Evolutionary conservation across 1,139 yeast genomes (phyloP).

Genomic region (Blastobotrys petasosporus): DNA sequence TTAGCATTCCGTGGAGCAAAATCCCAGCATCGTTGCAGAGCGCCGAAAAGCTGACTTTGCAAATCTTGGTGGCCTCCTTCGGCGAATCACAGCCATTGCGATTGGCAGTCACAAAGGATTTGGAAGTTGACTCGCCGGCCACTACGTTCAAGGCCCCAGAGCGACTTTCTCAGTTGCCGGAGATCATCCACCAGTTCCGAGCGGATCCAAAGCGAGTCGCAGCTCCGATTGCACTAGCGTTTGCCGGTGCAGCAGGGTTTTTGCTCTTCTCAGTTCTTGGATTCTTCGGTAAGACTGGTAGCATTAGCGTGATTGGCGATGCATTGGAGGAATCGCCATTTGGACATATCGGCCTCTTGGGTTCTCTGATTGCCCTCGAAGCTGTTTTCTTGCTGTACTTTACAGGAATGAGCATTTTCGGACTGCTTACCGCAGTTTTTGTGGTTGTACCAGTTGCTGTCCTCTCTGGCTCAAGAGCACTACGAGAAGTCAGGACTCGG

Average conservation of each 20-base stretch:
- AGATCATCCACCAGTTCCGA: slow-evolving; percentile 65
- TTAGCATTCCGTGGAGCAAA: slow-evolving; percentile 26
- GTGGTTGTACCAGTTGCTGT: slow-evolving; percentile 52
- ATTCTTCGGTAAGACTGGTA: slow-evolving; percentile 20
- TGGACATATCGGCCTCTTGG: slow-evolving; percentile 42
- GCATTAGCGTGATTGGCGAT: slow-evolving; percentile 20
- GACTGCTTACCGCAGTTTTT: slow-evolving; percentile 51
- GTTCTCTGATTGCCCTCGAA: slow-evolving; percentile 55
- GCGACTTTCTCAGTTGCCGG: slow-evolving; percentile 46
- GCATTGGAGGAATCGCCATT: slow-evolving; percentile 35
- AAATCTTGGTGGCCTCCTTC: slow-evolving; percentile 25
- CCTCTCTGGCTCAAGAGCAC: slow-evolving; percentile 63
- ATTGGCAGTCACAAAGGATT: slow-evolving; percentile 13
- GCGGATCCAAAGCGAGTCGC: slow-evolving; percentile 51
- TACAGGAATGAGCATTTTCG: slow-evolving; percentile 64
- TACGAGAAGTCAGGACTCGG: slow-evolving; percentile 32
- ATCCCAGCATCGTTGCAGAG: slow-evolving; percentile 28
- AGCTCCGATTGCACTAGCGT: slow-evolving; percentile 48
- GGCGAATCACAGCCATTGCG: slow-evolving; percentile 18
- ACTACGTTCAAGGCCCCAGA: slow-evolving; percentile 14
- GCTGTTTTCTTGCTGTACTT: slow-evolving; percentile 60
- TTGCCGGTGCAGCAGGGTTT: slow-evolving; percentile 42
- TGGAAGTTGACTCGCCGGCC: slow-evolving; percentile 16
- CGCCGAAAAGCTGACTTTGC: slow-evolving; percentile 19
- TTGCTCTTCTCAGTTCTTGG: slow-evolving; percentile 31